Conservation (phyloP, 2,329 filamentous ascomycete genomes). For the Fusarium sp. region DNA sequence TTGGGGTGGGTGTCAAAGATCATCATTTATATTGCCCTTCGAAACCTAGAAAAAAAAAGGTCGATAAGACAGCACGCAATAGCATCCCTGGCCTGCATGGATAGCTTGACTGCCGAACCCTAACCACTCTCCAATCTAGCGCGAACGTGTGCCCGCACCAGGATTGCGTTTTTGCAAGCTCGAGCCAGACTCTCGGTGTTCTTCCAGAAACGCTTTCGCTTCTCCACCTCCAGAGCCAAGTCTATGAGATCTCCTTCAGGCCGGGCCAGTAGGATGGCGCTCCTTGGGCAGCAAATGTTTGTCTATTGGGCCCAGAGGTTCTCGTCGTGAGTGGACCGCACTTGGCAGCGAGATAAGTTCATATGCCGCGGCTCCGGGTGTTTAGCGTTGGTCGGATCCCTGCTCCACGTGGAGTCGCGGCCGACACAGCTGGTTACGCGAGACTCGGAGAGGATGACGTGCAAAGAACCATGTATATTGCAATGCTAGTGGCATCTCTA, state of each 20-base stretch:
- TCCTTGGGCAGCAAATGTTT: neutral
- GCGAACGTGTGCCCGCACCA: conserved; percentile 22
- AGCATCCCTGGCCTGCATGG: conserved; percentile 12
- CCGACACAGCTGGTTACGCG: conserved; percentile 21
- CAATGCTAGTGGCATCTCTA: conserved; percentile 12
- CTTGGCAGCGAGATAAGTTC: neutral
- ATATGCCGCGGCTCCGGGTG: conserved; percentile 15
- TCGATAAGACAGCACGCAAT: conserved; percentile 33
- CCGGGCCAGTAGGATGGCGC: no score
- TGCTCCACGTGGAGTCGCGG: conserved; percentile 26
- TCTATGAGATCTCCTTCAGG: neutral
- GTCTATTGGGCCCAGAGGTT: conserved; percentile 5
- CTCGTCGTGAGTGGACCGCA: neutral
- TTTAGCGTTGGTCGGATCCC: conserved; percentile 20
- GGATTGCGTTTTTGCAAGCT: conserved; percentile 21
- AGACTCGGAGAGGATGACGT: conserved; percentile 35
- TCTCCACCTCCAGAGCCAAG: neutral
- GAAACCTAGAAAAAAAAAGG: neutral
- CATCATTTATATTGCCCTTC: conserved; percentile 41
- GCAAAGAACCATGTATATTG: conserved; percentile 32
- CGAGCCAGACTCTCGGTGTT: conserved; percentile 4
- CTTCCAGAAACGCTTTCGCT: no score
- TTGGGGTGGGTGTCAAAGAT: conserved; percentile 18
- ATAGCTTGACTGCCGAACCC: conserved; percentile 24
- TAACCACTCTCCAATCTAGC: conserved; percentile 15